Conservation (phyloP, 2,329 filamentous ascomycete species). For the Colletotrichum eremochloae region DNA sequence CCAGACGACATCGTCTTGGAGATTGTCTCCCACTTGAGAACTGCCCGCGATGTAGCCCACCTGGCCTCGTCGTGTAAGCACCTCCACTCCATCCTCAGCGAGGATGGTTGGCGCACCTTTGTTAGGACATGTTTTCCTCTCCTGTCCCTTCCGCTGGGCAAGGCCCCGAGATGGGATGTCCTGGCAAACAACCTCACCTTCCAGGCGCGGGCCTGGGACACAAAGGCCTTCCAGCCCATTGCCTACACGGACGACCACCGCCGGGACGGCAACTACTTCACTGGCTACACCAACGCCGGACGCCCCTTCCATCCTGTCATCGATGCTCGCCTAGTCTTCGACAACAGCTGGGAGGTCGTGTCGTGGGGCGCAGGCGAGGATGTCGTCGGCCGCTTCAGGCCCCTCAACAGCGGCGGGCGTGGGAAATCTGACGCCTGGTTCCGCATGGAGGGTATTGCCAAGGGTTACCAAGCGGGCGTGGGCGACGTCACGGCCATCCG, state of each 20-base stretch:
- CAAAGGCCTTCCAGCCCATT: slow-evolving; percentile 53
- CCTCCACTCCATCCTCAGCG: slow-evolving; percentile 54
- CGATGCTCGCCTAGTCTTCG: slow-evolving; percentile 57
- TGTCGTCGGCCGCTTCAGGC: slow-evolving; percentile 58
- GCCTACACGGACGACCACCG: slow-evolving; percentile 48
- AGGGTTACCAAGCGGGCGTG: slow-evolving; percentile 58
- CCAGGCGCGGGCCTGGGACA: slow-evolving; percentile 67
- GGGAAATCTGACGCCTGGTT: slow-evolving; percentile 41
- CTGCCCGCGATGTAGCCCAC: slow-evolving; percentile 61
- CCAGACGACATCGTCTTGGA: slow-evolving; percentile 66
- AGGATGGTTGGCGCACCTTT: slow-evolving; percentile 65
- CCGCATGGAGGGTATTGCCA: slow-evolving; percentile 52
- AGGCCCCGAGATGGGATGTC: slow-evolving; percentile 50
- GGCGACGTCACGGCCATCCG: slow-evolving; percentile 65
- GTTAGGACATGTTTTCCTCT: slow-evolving; percentile 60
- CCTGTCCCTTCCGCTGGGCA: slow-evolving; percentile 50
- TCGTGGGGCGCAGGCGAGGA: slow-evolving; percentile 67
- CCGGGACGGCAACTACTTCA: slow-evolving; percentile 40
- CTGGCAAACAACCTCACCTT: slow-evolving; percentile 63
- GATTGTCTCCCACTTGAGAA: slow-evolving; percentile 61
- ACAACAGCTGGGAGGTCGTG: slow-evolving; percentile 59
- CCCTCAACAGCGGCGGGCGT: slow-evolving; percentile 43
- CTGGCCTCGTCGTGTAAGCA: slow-evolving; percentile 56
- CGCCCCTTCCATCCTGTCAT: slow-evolving; percentile 60
- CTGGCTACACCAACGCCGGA: slow-evolving; percentile 25